Evolutionary conservation across 1,284 basidiomycete genomes (phyloP), one percentile per base, ranked within the genome.

Genomic region (Tilletia setariae): DNA sequence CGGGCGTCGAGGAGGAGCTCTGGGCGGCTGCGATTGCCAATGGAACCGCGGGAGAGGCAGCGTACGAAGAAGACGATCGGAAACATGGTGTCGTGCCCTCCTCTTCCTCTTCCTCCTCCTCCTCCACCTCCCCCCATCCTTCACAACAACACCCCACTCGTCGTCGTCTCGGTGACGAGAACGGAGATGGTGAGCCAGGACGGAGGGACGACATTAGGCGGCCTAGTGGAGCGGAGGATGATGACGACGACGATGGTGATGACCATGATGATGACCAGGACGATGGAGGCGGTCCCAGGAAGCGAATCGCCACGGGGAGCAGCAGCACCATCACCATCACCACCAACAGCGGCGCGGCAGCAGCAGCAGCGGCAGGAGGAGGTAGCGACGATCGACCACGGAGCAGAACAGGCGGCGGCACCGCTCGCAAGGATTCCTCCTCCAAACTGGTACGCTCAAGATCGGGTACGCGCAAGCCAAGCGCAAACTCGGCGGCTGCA

Each of bases 1-100:
- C 78, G 0, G 79, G 80, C 47, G 76, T 81, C 1, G 80, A 82
- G 67, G 80, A 82, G 21, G 80, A 81, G 65, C 53, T 59, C 21
- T 59, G 53, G 53, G 53, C 53, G 23, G 53, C 53, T 1, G 53
- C 53, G 9, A 16, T 59, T 11, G 53, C 53, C 23, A 59, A 59
- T 59, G 53, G 53, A 15, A 59, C 53, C 8, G 53, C 23, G 21
- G 53, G 53, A 21, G 53, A 59, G 32, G 53, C 9, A 6, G 53
- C 53, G 9, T 59, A 28, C 4, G 53, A 59, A 9, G 53, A 59
- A 16, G 53, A 59, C 23, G 19, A 21, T 15, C n/a, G n/a, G n/a
- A n/a, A n/a, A n/a, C n/a, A n/a, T n/a, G n/a, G n/a, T n/a, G n/a
- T n/a, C n/a, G n/a, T n/a, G n/a, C n/a, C n/a, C n/a, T n/a, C n/a